Evolutionary conservation across 768 basidiomycete genomes (phyloP), one percentile per base, ranked within the genome.

Genomic region (Naganishia antarctica): DNA sequence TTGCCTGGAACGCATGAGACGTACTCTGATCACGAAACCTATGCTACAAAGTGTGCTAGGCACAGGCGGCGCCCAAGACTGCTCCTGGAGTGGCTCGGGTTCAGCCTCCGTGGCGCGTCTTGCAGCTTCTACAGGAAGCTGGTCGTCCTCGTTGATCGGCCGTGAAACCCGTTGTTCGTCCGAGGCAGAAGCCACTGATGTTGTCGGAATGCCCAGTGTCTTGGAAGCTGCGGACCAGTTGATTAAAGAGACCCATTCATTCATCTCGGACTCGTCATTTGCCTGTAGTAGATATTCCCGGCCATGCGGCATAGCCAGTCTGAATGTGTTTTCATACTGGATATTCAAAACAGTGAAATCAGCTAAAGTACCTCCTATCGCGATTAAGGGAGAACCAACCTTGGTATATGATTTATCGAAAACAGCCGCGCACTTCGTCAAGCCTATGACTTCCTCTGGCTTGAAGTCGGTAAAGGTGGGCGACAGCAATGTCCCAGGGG

Each of bases 181-280:
- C 32, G 58, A 53, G 37, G 44, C 15, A 21, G 29, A 45, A 44
- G 40, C 13, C 21, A 32, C 18, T 21, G 49, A 49, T 18, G 60
- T 61, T 25, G 60, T 66, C 1, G 62, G 61, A 13, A 58, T 57
- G 9, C 31, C 53, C 1, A 57, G 60, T 13, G 66, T 63, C 34
- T 61, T 59, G 25, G 60, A 98, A 5, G 90, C 82, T 64, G 90
- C 87, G 2, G 91, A 91, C 73, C 96, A 98, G 78, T 99, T 99
- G 73, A 98, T 91, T 32, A 83, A 81, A 15, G 87, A 83, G 67
- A 98, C 86, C 96, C 96, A 99, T 67, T 87, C 84, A 70, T 92
- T 87, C 80, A 90, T 82, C 64, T 92, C 89, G 46, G 79, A 76
- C 65, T 86, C 85, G 70, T 83, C 81, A 13, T 81, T 72, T 6